Conservation (phyloP, 805 yeast species). For the Hanseniaspora lachancei region DNA sequence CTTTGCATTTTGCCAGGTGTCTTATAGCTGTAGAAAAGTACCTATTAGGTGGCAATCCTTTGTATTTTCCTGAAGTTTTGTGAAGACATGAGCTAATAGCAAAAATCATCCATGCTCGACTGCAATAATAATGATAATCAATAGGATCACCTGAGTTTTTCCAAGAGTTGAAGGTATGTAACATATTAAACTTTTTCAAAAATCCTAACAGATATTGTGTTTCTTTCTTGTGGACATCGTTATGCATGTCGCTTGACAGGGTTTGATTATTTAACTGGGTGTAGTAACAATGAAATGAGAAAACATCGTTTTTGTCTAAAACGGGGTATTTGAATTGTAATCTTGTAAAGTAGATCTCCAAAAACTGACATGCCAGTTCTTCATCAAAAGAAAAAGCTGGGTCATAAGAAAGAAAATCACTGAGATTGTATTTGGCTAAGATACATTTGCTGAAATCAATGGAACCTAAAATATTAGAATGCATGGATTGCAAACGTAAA, state of each 20-base stretch:
- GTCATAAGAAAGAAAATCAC: conserved; percentile 34
- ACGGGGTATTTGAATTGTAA: conserved; percentile 47
- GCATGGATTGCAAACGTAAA: conserved; percentile 13
- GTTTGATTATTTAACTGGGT: conserved; percentile 27
- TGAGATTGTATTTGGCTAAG: conserved; percentile 36
- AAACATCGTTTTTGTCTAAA: conserved; percentile 39
- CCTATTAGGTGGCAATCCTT: conserved; percentile 41
- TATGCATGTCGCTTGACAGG: conserved; percentile 4
- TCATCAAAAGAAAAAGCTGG: conserved; percentile 43
- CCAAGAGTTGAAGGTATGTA: neutral
- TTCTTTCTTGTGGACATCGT: neutral
- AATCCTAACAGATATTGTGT: neutral
- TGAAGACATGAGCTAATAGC: conserved; percentile 40
- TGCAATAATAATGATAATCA: conserved; percentile 39
- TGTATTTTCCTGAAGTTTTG: conserved; percentile 44
- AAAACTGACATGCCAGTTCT: conserved; percentile 35
- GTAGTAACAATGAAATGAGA: conserved; percentile 38
- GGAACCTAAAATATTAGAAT: conserved; percentile 27
- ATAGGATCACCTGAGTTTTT: conserved; percentile 29
- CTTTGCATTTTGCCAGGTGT: conserved; percentile 36
- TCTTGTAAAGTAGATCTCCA: conserved; percentile 44
- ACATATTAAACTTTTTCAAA: neutral
- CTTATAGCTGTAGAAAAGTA: conserved; percentile 49
- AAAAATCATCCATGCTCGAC: conserved; percentile 44
- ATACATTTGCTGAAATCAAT: conserved; percentile 31